Conservation (phyloP, 2,329 filamentous ascomycete genomes). For the Aspergillus candidus region DNA sequence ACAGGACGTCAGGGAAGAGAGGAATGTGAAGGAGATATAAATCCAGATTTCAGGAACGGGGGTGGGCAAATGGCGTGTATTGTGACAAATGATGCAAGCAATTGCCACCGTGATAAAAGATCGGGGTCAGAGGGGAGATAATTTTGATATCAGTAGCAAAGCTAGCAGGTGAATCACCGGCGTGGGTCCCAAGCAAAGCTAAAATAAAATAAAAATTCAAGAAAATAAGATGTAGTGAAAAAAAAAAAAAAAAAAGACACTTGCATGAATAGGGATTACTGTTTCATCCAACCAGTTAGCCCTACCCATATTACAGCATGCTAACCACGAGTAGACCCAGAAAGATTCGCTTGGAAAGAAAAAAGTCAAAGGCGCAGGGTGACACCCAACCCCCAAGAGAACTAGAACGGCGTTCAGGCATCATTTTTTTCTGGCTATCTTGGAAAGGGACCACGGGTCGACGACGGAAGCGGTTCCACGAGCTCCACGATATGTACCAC, state of each 20-base stretch:
- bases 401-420: conserved; percentile 11
- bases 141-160: conserved; percentile 6
- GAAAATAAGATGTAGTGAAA: not conserved
- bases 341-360: too few species aligned
- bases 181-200: not conserved
- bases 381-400: conserved; percentile 10
- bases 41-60: not conserved
- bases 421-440: conserved; percentile 11
- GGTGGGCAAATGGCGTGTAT: conserved; percentile 1
- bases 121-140: not conserved
- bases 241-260: conserved; percentile 1
- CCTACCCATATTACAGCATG: too few species aligned
- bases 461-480: conserved; percentile 18
- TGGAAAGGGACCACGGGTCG: conserved; percentile 9
- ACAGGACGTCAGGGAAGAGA: conserved; percentile 1
- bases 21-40: not conserved
- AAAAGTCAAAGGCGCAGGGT: not conserved
- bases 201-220: not conserved
- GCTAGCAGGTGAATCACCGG: conserved; percentile 6
- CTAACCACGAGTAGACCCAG: too few species aligned
- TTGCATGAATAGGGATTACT: too few species aligned
- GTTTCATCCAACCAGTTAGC: too few species aligned
- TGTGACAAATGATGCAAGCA: conserved; percentile 10
- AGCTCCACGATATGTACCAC: conserved; percentile 20
- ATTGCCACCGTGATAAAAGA: conserved; percentile 6